phyloP scores from a whole-genome alignment of 805 yeast species.

The Ogataea naganishii region DNA sequence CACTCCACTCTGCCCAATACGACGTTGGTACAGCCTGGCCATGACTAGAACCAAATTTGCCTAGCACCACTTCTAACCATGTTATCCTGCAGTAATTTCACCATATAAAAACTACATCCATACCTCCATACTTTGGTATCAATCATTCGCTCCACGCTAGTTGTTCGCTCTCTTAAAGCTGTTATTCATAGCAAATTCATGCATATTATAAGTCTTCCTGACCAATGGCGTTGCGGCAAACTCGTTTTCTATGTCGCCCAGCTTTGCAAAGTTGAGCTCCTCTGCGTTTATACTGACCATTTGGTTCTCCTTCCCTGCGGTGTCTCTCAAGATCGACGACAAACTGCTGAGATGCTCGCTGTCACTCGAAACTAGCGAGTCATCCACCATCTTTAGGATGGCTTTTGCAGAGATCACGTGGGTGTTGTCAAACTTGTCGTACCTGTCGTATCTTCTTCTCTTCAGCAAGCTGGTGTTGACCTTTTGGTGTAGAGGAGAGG shows the following conservation, averaged over 20 bases:
- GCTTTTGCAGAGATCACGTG: constrained; percentile 27
- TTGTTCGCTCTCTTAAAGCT: constrained; percentile 1
- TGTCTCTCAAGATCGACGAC: too few relatives aligned
- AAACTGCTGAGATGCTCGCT: too few relatives aligned
- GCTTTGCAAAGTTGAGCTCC: constrained; percentile 20
- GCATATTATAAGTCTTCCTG: constrained; percentile 1
- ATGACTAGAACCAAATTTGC: too few relatives aligned
- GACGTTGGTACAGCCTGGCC: too few relatives aligned
- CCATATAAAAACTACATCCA: too few relatives aligned
- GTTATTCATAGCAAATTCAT: constrained; percentile 4
- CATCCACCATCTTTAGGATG: constrained; percentile 29
- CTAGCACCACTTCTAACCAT: too few relatives aligned
- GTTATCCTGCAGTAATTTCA: too few relatives aligned
- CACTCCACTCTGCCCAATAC: too few relatives aligned
- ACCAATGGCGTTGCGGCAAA: neutral
- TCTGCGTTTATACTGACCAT: constrained; percentile 20
- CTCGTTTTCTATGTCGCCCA: constrained; percentile 7
- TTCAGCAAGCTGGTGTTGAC: constrained; percentile 1
- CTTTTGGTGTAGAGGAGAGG: constrained; percentile 1
- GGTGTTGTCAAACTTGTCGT: constrained; percentile 25
- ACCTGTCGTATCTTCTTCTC: constrained; percentile 14
- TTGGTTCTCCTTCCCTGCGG: constrained; percentile 5
- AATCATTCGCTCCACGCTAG: neutral
- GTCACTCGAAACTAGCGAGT: constrained; percentile 28
- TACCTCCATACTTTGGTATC: too few relatives aligned